Conservation (phyloP, 2,329 filamentous ascomycete species). For the Rugonectria rugulosa region DNA sequence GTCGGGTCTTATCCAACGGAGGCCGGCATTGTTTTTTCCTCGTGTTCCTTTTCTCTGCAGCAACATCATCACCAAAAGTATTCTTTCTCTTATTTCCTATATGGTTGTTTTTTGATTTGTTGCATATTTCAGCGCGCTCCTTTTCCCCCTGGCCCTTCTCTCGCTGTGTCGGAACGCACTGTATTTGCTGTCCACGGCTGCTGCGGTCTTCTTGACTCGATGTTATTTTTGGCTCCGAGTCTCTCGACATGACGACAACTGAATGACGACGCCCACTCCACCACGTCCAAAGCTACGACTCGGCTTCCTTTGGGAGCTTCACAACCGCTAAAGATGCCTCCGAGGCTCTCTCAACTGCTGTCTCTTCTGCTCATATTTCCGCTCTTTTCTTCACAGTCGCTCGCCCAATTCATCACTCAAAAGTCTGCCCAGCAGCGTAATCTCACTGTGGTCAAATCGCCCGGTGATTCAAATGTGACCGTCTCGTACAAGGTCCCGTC, state of each 20-base stretch:
- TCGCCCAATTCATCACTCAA: conserved; percentile 44
- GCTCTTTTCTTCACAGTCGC: conserved; percentile 25
- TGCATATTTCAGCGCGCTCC: no score
- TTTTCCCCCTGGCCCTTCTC: no score
- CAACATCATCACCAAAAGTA: conserved; percentile 1
- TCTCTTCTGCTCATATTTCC: conserved; percentile 25
- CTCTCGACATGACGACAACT: no score
- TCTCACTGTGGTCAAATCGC: conserved; percentile 66
- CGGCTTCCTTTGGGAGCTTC: conserved; percentile 8
- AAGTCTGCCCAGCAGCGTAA: conserved; percentile 44
- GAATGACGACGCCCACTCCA: conserved; percentile 32
- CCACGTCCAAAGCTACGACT: conserved; percentile 6
- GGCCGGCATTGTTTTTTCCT: conserved; percentile 15
- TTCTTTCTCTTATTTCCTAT: conserved; percentile 5
- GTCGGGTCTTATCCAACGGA: conserved; percentile 6
- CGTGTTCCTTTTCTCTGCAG: conserved; percentile 1
- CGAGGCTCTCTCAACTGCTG: conserved; percentile 19
- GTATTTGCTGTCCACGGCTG: no score
- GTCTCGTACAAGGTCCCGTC: conserved; percentile 71
- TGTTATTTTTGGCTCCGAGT: no score
- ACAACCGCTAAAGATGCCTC: conserved; percentile 15
- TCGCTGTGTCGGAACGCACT: no score
- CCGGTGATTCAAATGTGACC: conserved; percentile 68
- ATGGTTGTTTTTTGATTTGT: background rate
- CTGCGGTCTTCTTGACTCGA: no score